Evolutionary conservation across 768 basidiomycete species (phyloP).

Genomic region (Lepiota brunneoincarnata): DNA sequence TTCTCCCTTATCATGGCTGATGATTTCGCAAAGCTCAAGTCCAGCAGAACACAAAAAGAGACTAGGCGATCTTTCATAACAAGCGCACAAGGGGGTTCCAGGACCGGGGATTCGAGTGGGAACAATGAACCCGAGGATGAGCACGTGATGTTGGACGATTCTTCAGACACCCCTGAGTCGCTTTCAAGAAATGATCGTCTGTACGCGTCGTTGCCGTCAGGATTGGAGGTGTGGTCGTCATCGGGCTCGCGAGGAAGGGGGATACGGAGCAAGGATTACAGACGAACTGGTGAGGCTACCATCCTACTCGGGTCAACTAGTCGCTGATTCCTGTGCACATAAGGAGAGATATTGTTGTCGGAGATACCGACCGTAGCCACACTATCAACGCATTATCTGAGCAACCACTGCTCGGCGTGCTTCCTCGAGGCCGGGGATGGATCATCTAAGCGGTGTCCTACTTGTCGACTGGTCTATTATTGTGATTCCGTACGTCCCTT

Average conservation of each 20-base stretch:
- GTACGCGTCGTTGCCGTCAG: slow-evolving; percentile 18
- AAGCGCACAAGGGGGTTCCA: neutral
- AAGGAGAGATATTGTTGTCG: slow-evolving; percentile 62
- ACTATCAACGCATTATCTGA: slow-evolving; percentile 62
- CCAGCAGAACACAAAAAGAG: slow-evolving; percentile 21
- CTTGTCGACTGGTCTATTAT: slow-evolving; percentile 70
- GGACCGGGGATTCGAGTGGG: neutral
- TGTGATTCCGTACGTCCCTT: slow-evolving; percentile 63
- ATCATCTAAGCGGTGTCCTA: slow-evolving; percentile 66
- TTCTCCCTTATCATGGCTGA: slow-evolving; percentile 26
- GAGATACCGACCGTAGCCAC: slow-evolving; percentile 59
- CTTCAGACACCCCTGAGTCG: neutral
- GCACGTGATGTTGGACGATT: slow-evolving; percentile 14
- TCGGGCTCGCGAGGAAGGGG: slow-evolving; percentile 20
- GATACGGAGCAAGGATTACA: slow-evolving; percentile 18
- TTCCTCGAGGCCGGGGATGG: slow-evolving; percentile 31
- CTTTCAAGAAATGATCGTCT: slow-evolving; percentile 9
- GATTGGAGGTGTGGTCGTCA: slow-evolving; percentile 17
- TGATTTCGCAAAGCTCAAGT: slow-evolving; percentile 33
- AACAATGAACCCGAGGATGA: neutral
- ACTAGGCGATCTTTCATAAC: slow-evolving; percentile 28
- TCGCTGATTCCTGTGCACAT: neutral
- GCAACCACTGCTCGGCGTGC: slow-evolving; percentile 70
- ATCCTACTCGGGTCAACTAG: too few relatives aligned
- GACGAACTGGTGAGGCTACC: slow-evolving; percentile 20